phyloP scores from a whole-genome alignment of 257 asterid species.

The Ophiorrhiza pumila region DNA sequence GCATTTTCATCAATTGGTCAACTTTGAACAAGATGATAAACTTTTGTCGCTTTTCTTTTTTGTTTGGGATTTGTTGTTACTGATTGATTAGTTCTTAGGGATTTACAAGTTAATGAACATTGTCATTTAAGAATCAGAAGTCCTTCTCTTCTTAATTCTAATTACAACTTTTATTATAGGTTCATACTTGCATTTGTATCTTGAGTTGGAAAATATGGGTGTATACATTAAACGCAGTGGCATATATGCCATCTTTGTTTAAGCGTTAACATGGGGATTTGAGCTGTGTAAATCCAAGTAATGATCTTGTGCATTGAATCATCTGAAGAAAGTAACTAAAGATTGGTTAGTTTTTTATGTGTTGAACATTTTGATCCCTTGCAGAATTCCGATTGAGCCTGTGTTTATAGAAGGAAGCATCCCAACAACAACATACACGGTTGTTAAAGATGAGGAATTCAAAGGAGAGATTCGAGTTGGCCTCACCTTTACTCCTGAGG shows the following conservation, averaged over 20 bases:
- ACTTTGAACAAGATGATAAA: not conserved
- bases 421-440: constrained; percentile 38
- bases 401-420: constrained; percentile 38
- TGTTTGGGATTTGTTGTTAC: too few species aligned
- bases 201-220: too few species aligned
- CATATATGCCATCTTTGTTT: not conserved
- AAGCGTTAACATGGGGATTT: not conserved
- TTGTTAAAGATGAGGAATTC: constrained; percentile 51
- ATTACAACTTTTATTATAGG: not conserved
- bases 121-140: not conserved
- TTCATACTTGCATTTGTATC: not conserved
- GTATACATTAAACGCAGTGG: not conserved
- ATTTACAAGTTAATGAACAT: not conserved
- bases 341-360: not conserved
- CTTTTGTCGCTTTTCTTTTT: too few species aligned
- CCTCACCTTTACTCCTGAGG: constrained; percentile 48
- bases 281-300: not conserved
- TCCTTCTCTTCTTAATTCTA: not conserved
- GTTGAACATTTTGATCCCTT: not conserved
- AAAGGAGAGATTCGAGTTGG: constrained; percentile 52
- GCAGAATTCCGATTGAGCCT: constrained; percentile 46
- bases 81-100: too few species aligned
- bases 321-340: not conserved
- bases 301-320: not conserved
- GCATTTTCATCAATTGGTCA: not conserved